Conservation (phyloP, 2,329 filamentous ascomycete genomes). For the Dendrostoma leiphaemia region DNA sequence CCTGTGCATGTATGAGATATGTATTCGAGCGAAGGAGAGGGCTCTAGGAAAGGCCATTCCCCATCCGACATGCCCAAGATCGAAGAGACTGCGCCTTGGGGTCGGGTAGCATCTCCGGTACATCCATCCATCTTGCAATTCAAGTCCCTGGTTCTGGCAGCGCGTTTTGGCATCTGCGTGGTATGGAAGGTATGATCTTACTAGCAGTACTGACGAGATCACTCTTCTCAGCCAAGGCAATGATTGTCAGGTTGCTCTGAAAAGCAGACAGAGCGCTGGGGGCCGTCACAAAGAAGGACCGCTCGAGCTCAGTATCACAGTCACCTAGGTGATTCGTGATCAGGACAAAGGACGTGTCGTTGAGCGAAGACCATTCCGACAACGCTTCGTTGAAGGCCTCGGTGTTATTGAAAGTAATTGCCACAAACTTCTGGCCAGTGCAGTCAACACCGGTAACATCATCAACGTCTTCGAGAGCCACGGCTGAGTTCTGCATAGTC, state of each 20-base stretch:
- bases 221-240: constrained; percentile 23
- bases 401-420: constrained; percentile 21
- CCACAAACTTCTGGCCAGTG: constrained; percentile 47
- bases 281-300: constrained; percentile 24
- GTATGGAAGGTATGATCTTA: constrained; percentile 5
- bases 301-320: constrained; percentile 22
- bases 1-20: too few relatives aligned
- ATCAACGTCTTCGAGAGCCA: constrained; percentile 33
- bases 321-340: constrained; percentile 24
- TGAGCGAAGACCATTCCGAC: constrained; percentile 18
- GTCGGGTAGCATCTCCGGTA: too few relatives aligned
- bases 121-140: too few relatives aligned
- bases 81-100: too few relatives aligned
- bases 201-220: constrained; percentile 23
- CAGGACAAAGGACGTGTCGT: constrained; percentile 23
- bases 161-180: too few relatives aligned
- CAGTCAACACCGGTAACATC: constrained; percentile 53
- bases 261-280: constrained; percentile 12
- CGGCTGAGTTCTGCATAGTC: constrained; percentile 35
- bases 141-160: too few relatives aligned
- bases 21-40: too few relatives aligned
- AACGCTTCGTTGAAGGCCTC: constrained; percentile 22
- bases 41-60: too few relatives aligned
- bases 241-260: constrained; percentile 19
- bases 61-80: too few relatives aligned